Evolutionary conservation across 2,329 filamentous ascomycete species (phyloP).

Genomic region (Sporothrix curviconia): DNA sequence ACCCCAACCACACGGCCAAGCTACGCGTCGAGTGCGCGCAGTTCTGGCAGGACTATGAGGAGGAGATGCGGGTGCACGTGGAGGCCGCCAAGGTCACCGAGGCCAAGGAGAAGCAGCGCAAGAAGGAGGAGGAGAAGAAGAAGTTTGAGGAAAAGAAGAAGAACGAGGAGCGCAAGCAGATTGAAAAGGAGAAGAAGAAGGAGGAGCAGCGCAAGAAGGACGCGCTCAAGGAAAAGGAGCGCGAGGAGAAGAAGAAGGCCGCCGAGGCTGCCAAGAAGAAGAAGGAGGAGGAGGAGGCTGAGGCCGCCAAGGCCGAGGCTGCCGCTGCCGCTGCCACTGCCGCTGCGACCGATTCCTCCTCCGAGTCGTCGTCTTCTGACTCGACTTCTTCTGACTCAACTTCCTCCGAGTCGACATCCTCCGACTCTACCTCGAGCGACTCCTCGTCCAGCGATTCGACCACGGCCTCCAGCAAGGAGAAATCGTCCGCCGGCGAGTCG

Average conservation of each 20-base stretch:
- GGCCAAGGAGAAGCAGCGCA: not conserved
- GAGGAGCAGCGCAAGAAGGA: constrained; percentile 12
- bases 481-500: not conserved
- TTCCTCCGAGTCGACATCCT: not conserved
- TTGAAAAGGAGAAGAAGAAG: constrained; percentile 14
- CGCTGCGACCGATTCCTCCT: not conserved
- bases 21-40: constrained; percentile 18
- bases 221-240: constrained; percentile 7
- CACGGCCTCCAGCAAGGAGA: not conserved
- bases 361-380: not conserved
- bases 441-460: not conserved
- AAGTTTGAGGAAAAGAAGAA: constrained; percentile 12
- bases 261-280: constrained; percentile 9
- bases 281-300: not conserved
- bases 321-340: not conserved
- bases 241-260: constrained; percentile 14
- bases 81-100: constrained; percentile 6
- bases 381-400: not conserved
- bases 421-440: not conserved
- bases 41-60: constrained; percentile 22
- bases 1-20: constrained; percentile 18
- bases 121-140: not conserved
- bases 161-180: constrained; percentile 7
- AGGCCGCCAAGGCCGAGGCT: not conserved
- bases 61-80: constrained; percentile 8